phyloP scores from a whole-genome alignment of 305 asterid genomes.

The Rubia balearica region DNA sequence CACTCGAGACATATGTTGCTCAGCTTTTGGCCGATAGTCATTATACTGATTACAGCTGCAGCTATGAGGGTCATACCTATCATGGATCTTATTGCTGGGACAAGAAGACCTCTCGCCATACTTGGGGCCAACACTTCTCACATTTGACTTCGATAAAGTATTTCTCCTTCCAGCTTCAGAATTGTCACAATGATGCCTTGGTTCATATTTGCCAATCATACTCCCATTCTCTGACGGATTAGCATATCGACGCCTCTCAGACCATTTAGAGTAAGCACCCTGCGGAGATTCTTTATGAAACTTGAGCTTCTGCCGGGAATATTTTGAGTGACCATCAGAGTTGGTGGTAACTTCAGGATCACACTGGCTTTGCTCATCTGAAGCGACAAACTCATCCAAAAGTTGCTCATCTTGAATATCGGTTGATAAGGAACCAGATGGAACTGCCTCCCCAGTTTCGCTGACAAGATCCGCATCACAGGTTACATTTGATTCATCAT shows the following conservation, averaged over 20 bases:
- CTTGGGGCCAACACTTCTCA: conserved; percentile 47
- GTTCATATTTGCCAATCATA: conserved; percentile 38
- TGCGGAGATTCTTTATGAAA: conserved; percentile 45
- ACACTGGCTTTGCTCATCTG: conserved; percentile 37
- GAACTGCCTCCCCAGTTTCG: conserved; percentile 50
- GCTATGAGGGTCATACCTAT: conserved; percentile 41
- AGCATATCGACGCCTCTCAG: conserved; percentile 45
- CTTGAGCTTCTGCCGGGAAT: conserved; percentile 56
- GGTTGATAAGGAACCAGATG: conserved; percentile 43
- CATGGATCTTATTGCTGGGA: conserved; percentile 40
- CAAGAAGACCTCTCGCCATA: conserved; percentile 45
- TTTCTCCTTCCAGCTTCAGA: conserved; percentile 47
- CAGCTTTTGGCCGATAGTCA: conserved; percentile 55
- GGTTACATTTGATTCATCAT: conserved; percentile 34
- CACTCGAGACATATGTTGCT: conserved; percentile 33
- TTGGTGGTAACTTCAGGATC: conserved; percentile 38
- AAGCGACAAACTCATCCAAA: conserved; percentile 39
- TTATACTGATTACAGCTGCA: conserved; percentile 65
- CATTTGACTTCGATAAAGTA: conserved; percentile 39
- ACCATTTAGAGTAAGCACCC: conserved; percentile 51
- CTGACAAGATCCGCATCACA: conserved; percentile 38
- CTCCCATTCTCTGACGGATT: conserved; percentile 41
- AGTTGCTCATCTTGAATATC: conserved; percentile 45
- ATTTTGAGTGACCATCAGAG: conserved; percentile 43
- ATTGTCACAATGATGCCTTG: conserved; percentile 47